Evolutionary conservation across 176 grass and related monocot genomes (phyloP), one percentile per base, ranked within the genome.

Genomic region (Leersia perrieri): DNA sequence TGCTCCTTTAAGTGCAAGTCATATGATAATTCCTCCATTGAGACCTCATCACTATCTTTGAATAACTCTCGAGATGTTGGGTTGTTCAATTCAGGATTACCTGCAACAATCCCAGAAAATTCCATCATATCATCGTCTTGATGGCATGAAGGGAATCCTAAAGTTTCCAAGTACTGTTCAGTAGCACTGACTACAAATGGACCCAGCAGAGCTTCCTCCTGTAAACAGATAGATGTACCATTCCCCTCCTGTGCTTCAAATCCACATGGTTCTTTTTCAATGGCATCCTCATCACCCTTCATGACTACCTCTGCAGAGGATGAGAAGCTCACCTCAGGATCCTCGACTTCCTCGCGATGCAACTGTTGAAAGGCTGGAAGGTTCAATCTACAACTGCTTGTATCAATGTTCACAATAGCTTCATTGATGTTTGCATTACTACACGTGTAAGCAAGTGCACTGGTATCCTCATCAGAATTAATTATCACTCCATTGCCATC

Each of bases 71-170:
- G 4, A 66, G 31, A 32, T 62, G 38, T 11, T 63, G 67, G 18
- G 58, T 35, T 47, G 11, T 32, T 79, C 33, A 62, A 31, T 55
- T 79, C 75, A 79, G 66, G 57, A 72, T 33, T 55, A 23, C 32
- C 16, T 32, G 67, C 35, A 65, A 62, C 13, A 73, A 38, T 25
- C 49, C 23, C 49, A 72, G 57, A 39, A 78, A 72, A 58, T 20
- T 79, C 68, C 25, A 16, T 55, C 1, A 11, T 68, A 51, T 51
- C 18, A 25, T 15, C 13, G 29, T 28, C 78, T 70, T 60, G 47
- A 81, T 45, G n/a, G 49, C 25, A 70, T 40, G n/a, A 81, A 60
- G 66, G 70, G 55, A 81, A 60, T 16, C 33, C 78, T 71, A 66
- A 15, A 60, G 45, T 81, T 70, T 41, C 39, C 61, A 78, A 42